Evolutionary conservation across 2,329 filamentous ascomycete species (phyloP), one percentile per base, ranked within the genome.

Genomic region (Aureobasidium sp.): DNA sequence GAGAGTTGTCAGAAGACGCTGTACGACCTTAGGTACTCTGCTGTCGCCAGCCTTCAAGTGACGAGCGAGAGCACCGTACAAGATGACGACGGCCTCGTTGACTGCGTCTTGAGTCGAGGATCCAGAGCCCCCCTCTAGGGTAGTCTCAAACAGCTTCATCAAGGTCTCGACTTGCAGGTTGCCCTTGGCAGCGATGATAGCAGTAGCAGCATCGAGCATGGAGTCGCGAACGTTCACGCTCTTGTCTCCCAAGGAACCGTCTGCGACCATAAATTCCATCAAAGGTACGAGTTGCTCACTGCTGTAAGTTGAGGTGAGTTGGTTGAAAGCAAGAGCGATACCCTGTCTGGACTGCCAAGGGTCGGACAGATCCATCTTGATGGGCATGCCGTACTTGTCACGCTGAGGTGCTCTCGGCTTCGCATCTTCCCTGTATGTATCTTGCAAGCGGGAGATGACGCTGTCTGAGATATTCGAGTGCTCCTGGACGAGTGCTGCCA

Each of bases 1-100:
- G 48, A 99, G 80, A 7, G 95, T 97, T 25, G 86, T 85, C 62
- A 99, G 81, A 25, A 99, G 81, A 65, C 91, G 86, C 68, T 93
- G 87, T 56, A 99, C 87, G 49, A 99, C 94, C 62, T 88, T 86
- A 0, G 92, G 91, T 53, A 97, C 85, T 69, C 95, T 92, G 67
- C 85, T 78, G 73, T 99, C 94, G n/a, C 91, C 91, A 8, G 86
- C 76, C 67, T 89, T 85, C 63, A 99, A 78, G 78, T 99, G 94
- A 57, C 90, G 86, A 47, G 92, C 94, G 41, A 99, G 79, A 57
- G 95, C 93, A 72, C 94, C 94, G 69, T 99, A 99, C 73, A 99
- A 88, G 68, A 99, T 94, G 68, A 99, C 92, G 58, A 99, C 92
- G 20, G 95, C 94, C 76, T 99, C 94, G 68, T 97, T 97, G 66